Evolutionary conservation across 805 yeast species (phyloP).

Genomic region (Sugiyamaella valdiviana): DNA sequence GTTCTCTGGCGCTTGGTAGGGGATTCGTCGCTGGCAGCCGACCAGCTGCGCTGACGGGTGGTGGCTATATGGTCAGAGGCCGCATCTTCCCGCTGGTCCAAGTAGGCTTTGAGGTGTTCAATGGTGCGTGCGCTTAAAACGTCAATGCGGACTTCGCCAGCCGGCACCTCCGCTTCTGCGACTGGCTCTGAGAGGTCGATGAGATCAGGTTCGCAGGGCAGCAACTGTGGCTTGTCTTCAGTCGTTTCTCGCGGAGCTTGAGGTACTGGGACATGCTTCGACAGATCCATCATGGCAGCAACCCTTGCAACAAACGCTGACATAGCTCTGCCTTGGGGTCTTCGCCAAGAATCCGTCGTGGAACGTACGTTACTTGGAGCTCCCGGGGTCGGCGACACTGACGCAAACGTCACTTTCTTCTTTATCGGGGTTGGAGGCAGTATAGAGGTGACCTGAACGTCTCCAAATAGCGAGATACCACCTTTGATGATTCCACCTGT

Average conservation of each 20-base stretch:
- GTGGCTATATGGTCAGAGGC: too few relatives aligned
- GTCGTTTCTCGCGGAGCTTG: not conserved
- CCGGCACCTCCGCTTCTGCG: not conserved
- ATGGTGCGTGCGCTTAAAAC: slow-evolving; percentile 29
- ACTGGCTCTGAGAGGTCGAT: not conserved
- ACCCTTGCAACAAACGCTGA: not conserved
- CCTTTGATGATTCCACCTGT: slow-evolving; percentile 22
- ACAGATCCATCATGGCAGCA: slow-evolving; percentile 5
- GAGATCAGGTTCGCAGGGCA: not conserved
- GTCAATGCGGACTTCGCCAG: slow-evolving; percentile 21
- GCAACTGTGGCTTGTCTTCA: not conserved
- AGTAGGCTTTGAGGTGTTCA: slow-evolving; percentile 24
- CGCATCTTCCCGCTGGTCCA: not conserved
- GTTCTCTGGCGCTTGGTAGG: slow-evolving; percentile 12
- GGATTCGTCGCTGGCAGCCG: slow-evolving; percentile 4
- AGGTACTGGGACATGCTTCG: not conserved
- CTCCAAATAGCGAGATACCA: slow-evolving; percentile 18
- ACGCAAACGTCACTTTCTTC: slow-evolving; percentile 2
- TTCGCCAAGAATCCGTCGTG: not conserved
- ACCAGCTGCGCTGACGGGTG: not conserved
- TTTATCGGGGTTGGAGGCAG: slow-evolving; percentile 13
- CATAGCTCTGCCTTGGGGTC: not conserved
- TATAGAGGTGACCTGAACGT: slow-evolving; percentile 13
- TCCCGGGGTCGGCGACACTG: slow-evolving; percentile 1
- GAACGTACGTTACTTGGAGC: not conserved